Conservation (phyloP, 2,329 filamentous ascomycete species). For the Phyllosticta paracitricarpa region DNA sequence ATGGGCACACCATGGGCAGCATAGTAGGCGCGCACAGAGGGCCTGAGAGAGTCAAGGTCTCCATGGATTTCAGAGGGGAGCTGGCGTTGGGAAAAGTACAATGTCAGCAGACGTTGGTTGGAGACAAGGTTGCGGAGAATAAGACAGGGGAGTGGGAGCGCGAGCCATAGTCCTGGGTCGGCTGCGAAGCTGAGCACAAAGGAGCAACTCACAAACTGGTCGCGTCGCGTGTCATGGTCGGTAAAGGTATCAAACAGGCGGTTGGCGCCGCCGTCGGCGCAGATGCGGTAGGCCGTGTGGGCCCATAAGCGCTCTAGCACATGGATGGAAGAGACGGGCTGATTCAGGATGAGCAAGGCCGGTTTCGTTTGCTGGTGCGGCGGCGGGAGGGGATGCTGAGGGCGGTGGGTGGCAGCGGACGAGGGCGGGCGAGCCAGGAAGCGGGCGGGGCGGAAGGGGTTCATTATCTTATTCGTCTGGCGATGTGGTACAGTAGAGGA, state of each 20-base stretch:
- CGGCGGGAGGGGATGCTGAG: slow-evolving; percentile 10
- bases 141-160: slow-evolving; percentile 23
- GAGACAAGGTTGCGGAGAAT: neutral
- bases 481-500: slow-evolving; percentile 2
- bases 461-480: neutral
- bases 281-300: slow-evolving; percentile 56
- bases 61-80: slow-evolving; percentile 62
- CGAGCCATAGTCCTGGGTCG: neutral
- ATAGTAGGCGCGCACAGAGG: slow-evolving; percentile 57
- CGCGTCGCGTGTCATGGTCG: slow-evolving; percentile 12
- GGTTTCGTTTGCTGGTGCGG: slow-evolving; percentile 15
- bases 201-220: slow-evolving; percentile 21
- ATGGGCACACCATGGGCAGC: slow-evolving; percentile 43
- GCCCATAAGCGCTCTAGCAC: slow-evolving; percentile 38
- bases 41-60: slow-evolving; percentile 75
- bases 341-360: slow-evolving; percentile 36
- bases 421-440: slow-evolving; percentile 15
- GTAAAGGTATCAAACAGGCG: slow-evolving; percentile 48
- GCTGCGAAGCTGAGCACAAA: neutral
- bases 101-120: neutral
- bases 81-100: slow-evolving; percentile 11
- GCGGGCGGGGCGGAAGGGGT: slow-evolving; percentile 17
- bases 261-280: slow-evolving; percentile 88
- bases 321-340: slow-evolving; percentile 37
- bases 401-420: slow-evolving; percentile 8